Percentiles rank a stretch among this genome's conserved stretches.
These are phyloP conservation scores for Fusarium transvaalense DNA, from an alignment of 2,329 filamentous ascomycete genomes.

Conservation along the genomic window DNA sequence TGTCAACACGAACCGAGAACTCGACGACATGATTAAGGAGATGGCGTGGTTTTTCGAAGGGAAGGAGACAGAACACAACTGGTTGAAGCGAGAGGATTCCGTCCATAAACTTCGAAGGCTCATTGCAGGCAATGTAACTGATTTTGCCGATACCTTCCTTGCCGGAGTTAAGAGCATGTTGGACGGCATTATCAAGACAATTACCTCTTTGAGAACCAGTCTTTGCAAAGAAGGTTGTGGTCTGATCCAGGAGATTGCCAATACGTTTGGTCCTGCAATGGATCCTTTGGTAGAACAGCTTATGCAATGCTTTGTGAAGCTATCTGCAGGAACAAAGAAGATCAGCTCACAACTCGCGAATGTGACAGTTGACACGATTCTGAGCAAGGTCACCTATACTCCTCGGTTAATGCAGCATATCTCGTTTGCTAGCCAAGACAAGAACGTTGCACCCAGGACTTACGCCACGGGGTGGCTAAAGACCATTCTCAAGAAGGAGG, in stretches of 20 bases:
- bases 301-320: constrained; percentile 89
- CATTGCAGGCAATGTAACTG: constrained; percentile 84
- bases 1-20: constrained; percentile 84
- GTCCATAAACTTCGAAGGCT: constrained; percentile 81
- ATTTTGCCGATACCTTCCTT: constrained; percentile 80
- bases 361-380: constrained; percentile 80
- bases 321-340: constrained; percentile 91
- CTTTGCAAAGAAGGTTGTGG: constrained; percentile 88
- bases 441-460: constrained; percentile 87
- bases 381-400: constrained; percentile 84
- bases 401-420: constrained; percentile 87
- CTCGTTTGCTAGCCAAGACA: constrained; percentile 85
- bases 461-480: constrained; percentile 87
- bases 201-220: constrained; percentile 87
- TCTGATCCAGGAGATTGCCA: constrained; percentile 86
- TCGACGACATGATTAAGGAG: constrained; percentile 87
- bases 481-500: constrained; percentile 82
- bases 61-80: constrained; percentile 90
- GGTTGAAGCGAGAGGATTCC: constrained; percentile 86
- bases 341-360: constrained; percentile 90
- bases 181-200: constrained; percentile 89
- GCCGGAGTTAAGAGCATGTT: constrained; percentile 78
- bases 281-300: constrained; percentile 92
- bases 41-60: constrained; percentile 89
- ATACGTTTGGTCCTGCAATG: constrained; percentile 79